These are phyloP conservation scores for Botrytis cinerea DNA, from an alignment of 2,329 filamentous ascomycete species.

Conservation along the genomic window DNA sequence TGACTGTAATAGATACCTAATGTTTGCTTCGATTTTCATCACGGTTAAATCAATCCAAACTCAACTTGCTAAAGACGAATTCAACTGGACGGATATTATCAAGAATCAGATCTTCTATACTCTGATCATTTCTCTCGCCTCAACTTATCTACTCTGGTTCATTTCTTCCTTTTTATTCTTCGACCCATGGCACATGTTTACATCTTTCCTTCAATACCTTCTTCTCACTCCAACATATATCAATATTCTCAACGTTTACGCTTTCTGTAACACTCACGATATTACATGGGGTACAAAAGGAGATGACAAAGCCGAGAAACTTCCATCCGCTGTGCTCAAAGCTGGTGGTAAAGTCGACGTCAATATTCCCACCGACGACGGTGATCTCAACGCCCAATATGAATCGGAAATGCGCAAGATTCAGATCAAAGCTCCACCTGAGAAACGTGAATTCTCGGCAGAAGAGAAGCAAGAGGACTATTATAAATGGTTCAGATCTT, in stretches of 20 bases:
- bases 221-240: constrained; percentile 90
- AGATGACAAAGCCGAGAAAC: constrained; percentile 92
- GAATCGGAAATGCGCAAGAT: constrained; percentile 80
- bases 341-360: constrained; percentile 95
- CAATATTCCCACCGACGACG: constrained; percentile 81
- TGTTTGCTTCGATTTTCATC: constrained; percentile 94
- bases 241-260: constrained; percentile 96
- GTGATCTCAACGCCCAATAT: constrained; percentile 93
- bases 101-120: constrained; percentile 93
- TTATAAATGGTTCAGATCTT: constrained; percentile 92
- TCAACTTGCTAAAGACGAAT: constrained; percentile 63
- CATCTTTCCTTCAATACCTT: constrained; percentile 88
- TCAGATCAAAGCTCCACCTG: constrained; percentile 69
- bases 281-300: constrained; percentile 99
- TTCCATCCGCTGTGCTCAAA: constrained; percentile 85
- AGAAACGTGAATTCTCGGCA: constrained; percentile 61
- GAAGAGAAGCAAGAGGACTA: constrained; percentile 93
- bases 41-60: constrained; percentile 81
- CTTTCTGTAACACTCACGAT: constrained; percentile 99
- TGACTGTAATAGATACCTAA: constrained; percentile 64
- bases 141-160: constrained; percentile 92
- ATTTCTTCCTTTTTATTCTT: constrained; percentile 95
- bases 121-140: constrained; percentile 84
- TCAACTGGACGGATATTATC: constrained; percentile 66
- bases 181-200: constrained; percentile 99